phyloP scores from a whole-genome alignment of 2,329 filamentous ascomycete species.

The Lojkania enalia region DNA sequence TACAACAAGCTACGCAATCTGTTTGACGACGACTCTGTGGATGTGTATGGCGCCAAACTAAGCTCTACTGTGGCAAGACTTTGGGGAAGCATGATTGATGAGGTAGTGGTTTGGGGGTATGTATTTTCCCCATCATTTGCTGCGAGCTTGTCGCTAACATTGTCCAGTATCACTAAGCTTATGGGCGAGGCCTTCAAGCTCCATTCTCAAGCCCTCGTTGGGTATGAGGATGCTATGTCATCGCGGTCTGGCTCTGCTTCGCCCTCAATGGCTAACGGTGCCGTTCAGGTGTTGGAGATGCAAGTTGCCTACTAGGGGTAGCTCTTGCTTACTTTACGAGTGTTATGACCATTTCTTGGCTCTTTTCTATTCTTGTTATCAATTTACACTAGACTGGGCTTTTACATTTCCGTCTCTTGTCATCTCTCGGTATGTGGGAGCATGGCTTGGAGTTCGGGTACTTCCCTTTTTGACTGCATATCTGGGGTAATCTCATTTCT shows the following conservation, averaged over 20 bases:
- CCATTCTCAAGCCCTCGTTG: constrained; percentile 89
- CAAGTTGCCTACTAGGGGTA: constrained; percentile 46
- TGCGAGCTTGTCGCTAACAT: constrained; percentile 49
- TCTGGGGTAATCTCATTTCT: constrained; percentile 19
- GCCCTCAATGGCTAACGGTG: constrained; percentile 46
- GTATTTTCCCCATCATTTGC: constrained; percentile 49
- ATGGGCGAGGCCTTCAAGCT: constrained; percentile 99
- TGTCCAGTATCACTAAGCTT: constrained; percentile 77
- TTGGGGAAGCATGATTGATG: constrained; percentile 97
- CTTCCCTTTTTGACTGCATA: constrained; percentile 22
- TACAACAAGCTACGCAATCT: constrained; percentile 89
- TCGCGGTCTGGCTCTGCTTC: constrained; percentile 49
- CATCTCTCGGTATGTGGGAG: constrained; percentile 29
- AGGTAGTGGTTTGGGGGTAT: constrained; percentile 99
- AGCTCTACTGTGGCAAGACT: constrained; percentile 94
- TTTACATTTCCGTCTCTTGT: constrained; percentile 32
- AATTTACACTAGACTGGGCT: constrained; percentile 38
- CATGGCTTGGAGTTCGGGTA: constrained; percentile 40
- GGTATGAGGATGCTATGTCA: constrained; percentile 81
- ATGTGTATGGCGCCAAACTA: constrained; percentile 78
- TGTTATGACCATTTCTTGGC: constrained; percentile 22
- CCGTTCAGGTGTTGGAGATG: constrained; percentile 48
- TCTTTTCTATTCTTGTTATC: constrained; percentile 19
- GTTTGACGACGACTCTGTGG: constrained; percentile 87
- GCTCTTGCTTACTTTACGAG: constrained; percentile 14